Percentiles rank a stretch among this genome's conserved stretches.
phyloP scores from a whole-genome alignment of 2,329 filamentous ascomycete species.

The Colletotrichum abscissum region DNA sequence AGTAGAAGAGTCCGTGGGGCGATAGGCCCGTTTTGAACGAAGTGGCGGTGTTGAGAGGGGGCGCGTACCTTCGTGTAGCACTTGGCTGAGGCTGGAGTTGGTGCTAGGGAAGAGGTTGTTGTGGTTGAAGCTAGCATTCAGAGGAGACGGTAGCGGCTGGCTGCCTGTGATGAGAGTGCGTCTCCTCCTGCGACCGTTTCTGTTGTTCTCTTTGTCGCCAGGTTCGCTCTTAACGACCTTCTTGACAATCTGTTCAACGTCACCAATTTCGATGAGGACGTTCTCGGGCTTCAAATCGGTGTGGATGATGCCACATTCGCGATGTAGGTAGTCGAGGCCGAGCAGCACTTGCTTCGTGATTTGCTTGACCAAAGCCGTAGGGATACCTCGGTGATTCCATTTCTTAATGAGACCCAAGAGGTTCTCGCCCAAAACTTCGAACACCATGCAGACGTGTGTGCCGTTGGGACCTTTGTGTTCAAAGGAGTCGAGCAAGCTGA shows the following conservation, averaged over 20 bases:
- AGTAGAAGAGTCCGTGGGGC: neutral
- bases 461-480: constrained; percentile 98
- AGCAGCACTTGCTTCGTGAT: constrained; percentile 98
- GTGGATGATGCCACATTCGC: constrained; percentile 98
- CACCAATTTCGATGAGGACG: constrained; percentile 97
- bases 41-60: constrained; percentile 2
- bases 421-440: constrained; percentile 97
- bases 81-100: constrained; percentile 82
- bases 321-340: constrained; percentile 94
- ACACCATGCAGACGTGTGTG: constrained; percentile 98
- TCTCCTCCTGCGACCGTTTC: constrained; percentile 89
- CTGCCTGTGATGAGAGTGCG: constrained; percentile 96
- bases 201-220: constrained; percentile 84
- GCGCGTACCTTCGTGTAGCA: constrained; percentile 80
- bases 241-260: constrained; percentile 98
- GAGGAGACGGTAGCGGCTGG: constrained; percentile 92
- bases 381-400: constrained; percentile 98
- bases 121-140: constrained; percentile 91
- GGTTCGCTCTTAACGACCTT: constrained; percentile 88
- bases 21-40: neutral
- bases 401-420: constrained; percentile 94
- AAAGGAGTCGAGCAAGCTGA: constrained; percentile 95
- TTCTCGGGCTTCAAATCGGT: constrained; percentile 98
- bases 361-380: constrained; percentile 96
- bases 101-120: constrained; percentile 75